Percentiles rank a stretch among this genome's conserved stretches.
phyloP scores from a whole-genome alignment of 1,284 basidiomycete species.

The Agaricales sp. region DNA sequence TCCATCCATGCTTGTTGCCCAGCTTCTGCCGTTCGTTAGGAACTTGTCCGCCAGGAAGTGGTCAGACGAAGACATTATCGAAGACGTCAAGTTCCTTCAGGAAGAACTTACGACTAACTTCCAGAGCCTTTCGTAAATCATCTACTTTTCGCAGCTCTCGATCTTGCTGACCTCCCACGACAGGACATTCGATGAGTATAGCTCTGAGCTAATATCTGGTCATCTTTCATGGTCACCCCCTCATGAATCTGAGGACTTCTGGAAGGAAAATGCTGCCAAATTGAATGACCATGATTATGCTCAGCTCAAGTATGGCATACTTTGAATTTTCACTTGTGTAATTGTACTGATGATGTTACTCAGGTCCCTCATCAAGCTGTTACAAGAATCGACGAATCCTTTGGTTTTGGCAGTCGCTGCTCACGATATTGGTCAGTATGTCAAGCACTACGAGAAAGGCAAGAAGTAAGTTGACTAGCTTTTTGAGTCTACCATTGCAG shows the following conservation, averaged over 20 bases:
- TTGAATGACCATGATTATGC: slow-evolving; percentile 76
- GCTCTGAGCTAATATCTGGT: slow-evolving; percentile 82
- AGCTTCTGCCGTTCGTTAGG: slow-evolving; percentile 79
- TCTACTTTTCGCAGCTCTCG: slow-evolving; percentile 2
- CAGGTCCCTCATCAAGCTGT: slow-evolving; percentile 64
- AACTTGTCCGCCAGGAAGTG: slow-evolving; percentile 83
- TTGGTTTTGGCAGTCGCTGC: slow-evolving; percentile 80
- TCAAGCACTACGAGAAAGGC: slow-evolving; percentile 81
- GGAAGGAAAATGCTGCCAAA: slow-evolving; percentile 88
- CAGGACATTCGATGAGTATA: slow-evolving; percentile 94
- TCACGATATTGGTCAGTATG: slow-evolving; percentile 90
- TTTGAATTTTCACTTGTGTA: slow-evolving; percentile 1
- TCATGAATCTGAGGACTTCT: slow-evolving; percentile 94
- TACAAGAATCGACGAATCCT: slow-evolving; percentile 66
- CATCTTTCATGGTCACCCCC: slow-evolving; percentile 93
- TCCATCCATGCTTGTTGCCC: slow-evolving; percentile 85
- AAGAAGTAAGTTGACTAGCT: slow-evolving; percentile 62
- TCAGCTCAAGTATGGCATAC: slow-evolving; percentile 57
- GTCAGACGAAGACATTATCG: slow-evolving; percentile 90
- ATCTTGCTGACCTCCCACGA: slow-evolving; percentile 2
- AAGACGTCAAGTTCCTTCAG: slow-evolving; percentile 81
- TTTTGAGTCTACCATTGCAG: background rate
- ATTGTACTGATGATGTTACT: background rate
- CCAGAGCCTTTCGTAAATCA: slow-evolving; percentile 74
- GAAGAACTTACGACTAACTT: slow-evolving; percentile 77